These are phyloP conservation scores for Crepidotus variabilis DNA, from an alignment of 768 basidiomycete genomes.

Conservation along the genomic window DNA sequence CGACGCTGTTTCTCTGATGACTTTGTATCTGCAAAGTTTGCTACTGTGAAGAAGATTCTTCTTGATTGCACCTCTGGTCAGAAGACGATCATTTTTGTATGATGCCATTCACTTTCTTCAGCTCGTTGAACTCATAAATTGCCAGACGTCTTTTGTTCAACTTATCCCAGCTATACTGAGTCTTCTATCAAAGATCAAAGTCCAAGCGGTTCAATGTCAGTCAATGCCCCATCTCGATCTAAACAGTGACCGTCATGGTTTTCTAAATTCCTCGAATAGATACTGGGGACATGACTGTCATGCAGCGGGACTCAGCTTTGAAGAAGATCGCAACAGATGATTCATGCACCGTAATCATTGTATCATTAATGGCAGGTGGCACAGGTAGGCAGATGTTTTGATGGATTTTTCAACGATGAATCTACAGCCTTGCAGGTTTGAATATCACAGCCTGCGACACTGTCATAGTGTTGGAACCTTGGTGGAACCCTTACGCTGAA, in stretches of 20 bases:
- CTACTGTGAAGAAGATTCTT: constrained; percentile 6
- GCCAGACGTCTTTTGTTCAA: constrained; percentile 12
- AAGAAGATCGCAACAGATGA: constrained; percentile 7
- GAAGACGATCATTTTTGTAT: constrained; percentile 17
- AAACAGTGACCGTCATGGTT: not conserved
- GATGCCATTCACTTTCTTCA: not conserved
- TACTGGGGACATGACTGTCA: constrained; percentile 8
- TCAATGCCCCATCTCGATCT: not conserved
- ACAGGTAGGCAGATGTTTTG: not conserved
- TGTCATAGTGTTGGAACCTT: constrained; percentile 20
- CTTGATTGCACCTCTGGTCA: not conserved
- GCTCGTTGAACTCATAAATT: not conserved
- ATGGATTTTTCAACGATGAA: not conserved
- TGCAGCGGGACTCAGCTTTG: constrained; percentile 5
- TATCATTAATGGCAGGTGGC: constrained; percentile 15
- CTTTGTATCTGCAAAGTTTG: constrained; percentile 10
- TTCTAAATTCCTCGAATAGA: constrained; percentile 1
- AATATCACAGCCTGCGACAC: constrained; percentile 19
- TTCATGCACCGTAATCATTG: constrained; percentile 10
- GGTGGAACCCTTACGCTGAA: constrained; percentile 23
- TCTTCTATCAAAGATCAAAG: constrained; percentile 3
- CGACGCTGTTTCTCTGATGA: not conserved
- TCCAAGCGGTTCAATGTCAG: constrained; percentile 8
- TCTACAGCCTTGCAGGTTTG: constrained; percentile 11
- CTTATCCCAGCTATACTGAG: constrained; percentile 5